phyloP scores from a whole-genome alignment of 2,329 filamentous ascomycete genomes.

The Ascochyta rabiei region DNA sequence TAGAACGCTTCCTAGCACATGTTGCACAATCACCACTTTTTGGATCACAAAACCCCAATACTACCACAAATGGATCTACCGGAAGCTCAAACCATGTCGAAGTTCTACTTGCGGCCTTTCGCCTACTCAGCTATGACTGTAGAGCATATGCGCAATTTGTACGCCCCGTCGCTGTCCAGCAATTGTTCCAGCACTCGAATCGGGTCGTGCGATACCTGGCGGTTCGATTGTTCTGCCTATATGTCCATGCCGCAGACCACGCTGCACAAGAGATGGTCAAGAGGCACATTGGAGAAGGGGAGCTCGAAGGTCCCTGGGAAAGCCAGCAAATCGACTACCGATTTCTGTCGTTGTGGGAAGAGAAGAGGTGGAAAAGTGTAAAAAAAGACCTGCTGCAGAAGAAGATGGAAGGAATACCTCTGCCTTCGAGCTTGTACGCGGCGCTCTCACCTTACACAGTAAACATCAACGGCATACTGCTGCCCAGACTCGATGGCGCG shows the following conservation, averaged over 20 bases:
- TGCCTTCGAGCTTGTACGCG: slow-evolving; percentile 12
- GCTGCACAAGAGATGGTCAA: slow-evolving; percentile 75
- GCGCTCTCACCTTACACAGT: slow-evolving; percentile 41
- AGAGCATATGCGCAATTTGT: slow-evolving; percentile 69
- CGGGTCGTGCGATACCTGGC: slow-evolving; percentile 77
- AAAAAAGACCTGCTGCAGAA: slow-evolving; percentile 17
- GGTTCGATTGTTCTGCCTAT: slow-evolving; percentile 78
- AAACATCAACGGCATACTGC: slow-evolving; percentile 45
- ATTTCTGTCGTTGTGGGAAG: slow-evolving; percentile 71
- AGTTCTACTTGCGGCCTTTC: slow-evolving; percentile 72
- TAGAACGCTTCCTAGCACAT: slow-evolving; percentile 58
- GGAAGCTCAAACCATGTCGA: slow-evolving; percentile 37
- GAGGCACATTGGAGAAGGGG: slow-evolving; percentile 67
- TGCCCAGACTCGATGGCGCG: slow-evolving; percentile 46
- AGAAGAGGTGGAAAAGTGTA: slow-evolving; percentile 56
- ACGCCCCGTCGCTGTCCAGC: slow-evolving; percentile 70
- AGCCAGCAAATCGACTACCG: slow-evolving; percentile 76
- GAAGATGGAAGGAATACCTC: not conserved
- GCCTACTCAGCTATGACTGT: slow-evolving; percentile 78
- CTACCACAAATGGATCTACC: not conserved
- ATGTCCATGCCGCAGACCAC: slow-evolving; percentile 79
- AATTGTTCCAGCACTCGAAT: slow-evolving; percentile 66
- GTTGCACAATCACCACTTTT: slow-evolving; percentile 33
- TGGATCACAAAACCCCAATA: slow-evolving; percentile 16
- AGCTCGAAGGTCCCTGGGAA: slow-evolving; percentile 75